Base-by-base conservation (phyloP, 345 rosid species). In the Excoecaria cochinchinensis region DNA sequence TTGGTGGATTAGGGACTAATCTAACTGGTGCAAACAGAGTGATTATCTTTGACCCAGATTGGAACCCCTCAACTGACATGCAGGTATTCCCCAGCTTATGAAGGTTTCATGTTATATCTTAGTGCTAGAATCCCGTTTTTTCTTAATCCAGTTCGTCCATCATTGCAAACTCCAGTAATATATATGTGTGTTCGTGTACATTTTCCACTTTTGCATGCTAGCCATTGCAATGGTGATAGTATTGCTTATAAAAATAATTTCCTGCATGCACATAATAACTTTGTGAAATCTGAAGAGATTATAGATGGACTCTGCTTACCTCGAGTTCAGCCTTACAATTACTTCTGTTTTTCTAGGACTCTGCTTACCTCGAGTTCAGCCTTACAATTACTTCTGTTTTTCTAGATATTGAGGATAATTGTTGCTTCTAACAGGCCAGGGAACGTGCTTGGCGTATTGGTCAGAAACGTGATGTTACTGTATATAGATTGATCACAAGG, bases 391-490 rank as follows among this genome's bases (percentile, higher is more conserved):
- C 56, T 62, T 22, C 22, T 4, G 5, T 48, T 72, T 80, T 48
- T 57, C 67, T 76, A 21, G 51, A 48, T 36, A 63, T 39, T 55
- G 69, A 44, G 50, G 24, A 24, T 4, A n/a, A 56, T 52, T 82
- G 24, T 72, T 77, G 65, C 61, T 72, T 42, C 3, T 80, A 63
- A 77, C 85, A 94, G 98, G 99, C 99, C 6, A 93, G 99, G 90
- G 99, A 95, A 83, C 98, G 99, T 57, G 99, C 99, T 73, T 95
- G 99, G 98, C 98, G 97, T 62, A 91, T 95, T 84, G 99, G 98
- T 71, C 99, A 95, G 84, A 89, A 84, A 81, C 85, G 89, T 80
- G 98, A 91, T 82, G 99, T 95, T 64, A 88, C 89, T n/a, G 86
- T 95, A 19, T 95, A 91, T 79, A 91, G 99, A 87, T 80, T 95